phyloP scores from a whole-genome alignment of 306 rosid genomes.

The Quercus parvula region DNA sequence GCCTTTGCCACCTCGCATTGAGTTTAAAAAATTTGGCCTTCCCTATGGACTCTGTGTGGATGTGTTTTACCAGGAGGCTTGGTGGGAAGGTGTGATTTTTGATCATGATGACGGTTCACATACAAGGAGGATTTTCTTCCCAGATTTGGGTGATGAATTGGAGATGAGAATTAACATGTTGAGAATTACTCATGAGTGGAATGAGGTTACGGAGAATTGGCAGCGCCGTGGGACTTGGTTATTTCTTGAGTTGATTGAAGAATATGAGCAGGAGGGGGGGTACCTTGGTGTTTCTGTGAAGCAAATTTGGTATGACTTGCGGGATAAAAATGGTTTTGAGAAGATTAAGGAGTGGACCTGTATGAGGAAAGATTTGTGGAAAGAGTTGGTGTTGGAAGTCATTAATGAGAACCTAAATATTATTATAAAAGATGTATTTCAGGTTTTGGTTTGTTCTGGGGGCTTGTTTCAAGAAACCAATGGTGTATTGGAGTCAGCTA shows the following conservation, averaged over 20 bases:
- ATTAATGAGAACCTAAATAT: conserved; percentile 38
- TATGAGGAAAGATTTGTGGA: conserved; percentile 53
- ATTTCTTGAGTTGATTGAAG: conserved; percentile 69
- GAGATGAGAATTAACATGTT: conserved; percentile 27
- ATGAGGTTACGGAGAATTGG: conserved; percentile 59
- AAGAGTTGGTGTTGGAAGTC: conserved; percentile 46
- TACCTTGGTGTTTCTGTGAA: conserved; percentile 54
- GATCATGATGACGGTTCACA: conserved; percentile 57
- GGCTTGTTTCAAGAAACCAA: conserved; percentile 22
- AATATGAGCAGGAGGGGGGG: conserved; percentile 28
- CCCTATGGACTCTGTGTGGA: conserved; percentile 78
- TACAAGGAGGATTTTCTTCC: conserved; percentile 64
- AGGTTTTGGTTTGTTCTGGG: conserved; percentile 21
- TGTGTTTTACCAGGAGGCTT: conserved; percentile 59
- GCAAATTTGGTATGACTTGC: conserved; percentile 86
- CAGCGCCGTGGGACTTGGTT: conserved; percentile 61
- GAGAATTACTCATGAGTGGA: conserved; percentile 78
- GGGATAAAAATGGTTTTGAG: conserved; percentile 33
- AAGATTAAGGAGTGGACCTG: conserved; percentile 66
- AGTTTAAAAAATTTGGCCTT: conserved; percentile 28
- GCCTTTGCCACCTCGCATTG: conserved; percentile 52
- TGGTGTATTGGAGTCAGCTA: conserved; percentile 19
- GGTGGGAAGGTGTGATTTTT: conserved; percentile 97
- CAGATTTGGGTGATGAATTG: conserved; percentile 81
- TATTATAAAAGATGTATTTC: conserved; percentile 33